Percentiles rank a stretch among this genome's conserved stretches.
Conservation (phyloP, 75 land plant genomes). For the Isoetes taiwanensis region DNA sequence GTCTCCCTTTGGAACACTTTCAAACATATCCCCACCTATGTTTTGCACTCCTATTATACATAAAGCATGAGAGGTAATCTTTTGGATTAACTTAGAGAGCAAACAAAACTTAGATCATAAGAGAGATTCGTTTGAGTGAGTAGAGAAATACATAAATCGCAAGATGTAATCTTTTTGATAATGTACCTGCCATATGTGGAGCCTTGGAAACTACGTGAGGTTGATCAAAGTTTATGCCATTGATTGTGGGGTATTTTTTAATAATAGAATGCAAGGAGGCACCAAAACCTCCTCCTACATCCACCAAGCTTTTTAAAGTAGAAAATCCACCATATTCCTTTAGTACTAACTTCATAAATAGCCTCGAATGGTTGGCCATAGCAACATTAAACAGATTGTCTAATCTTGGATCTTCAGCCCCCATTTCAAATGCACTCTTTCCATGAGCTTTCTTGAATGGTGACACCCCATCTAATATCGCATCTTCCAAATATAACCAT, state of each 20-base stretch:
- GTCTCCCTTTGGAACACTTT: constrained; percentile 1
- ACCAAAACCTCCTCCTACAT: constrained; percentile 38
- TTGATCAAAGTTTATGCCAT: constrained; percentile 36
- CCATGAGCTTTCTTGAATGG: constrained; percentile 26
- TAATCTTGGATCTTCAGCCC: constrained; percentile 8
- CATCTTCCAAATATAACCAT: constrained; percentile 16
- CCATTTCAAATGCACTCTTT: constrained; percentile 16
- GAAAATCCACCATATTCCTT: constrained; percentile 22
- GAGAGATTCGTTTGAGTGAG: not conserved
- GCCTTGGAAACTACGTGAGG: constrained; percentile 32
- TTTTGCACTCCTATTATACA: not conserved
- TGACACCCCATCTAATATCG: constrained; percentile 8
- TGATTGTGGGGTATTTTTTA: constrained; percentile 18
- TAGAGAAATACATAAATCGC: not conserved
- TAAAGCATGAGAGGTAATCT: not conserved
- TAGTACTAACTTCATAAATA: constrained; percentile 13
- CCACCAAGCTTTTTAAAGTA: constrained; percentile 13
- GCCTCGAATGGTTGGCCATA: constrained; percentile 12
- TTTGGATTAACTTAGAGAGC: not conserved
- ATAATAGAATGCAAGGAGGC: constrained; percentile 19
- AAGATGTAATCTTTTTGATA: not conserved
- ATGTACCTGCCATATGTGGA: constrained; percentile 15
- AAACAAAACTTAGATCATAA: too few species aligned
- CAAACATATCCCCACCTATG: not conserved
- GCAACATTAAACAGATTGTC: constrained; percentile 12